These are phyloP conservation scores for Hypoxylon sp. DNA, from an alignment of 2,329 filamentous ascomycete species.

Conservation along the genomic window DNA sequence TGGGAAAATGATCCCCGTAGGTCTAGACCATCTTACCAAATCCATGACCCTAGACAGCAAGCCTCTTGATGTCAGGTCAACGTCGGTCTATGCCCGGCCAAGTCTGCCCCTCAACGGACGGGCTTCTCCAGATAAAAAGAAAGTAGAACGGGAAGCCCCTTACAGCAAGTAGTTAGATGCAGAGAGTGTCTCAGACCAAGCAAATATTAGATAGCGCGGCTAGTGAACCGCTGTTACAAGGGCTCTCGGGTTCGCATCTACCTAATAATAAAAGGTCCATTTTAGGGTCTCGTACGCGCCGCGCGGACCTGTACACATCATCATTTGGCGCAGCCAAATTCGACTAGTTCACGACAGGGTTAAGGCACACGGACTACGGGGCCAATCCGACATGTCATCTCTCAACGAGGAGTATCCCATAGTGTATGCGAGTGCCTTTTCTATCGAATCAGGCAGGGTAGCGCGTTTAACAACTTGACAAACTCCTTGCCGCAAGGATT, in stretches of 20 bases:
- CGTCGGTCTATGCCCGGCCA: slow-evolving; percentile 3
- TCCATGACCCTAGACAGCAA: slow-evolving; percentile 20
- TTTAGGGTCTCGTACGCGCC: slow-evolving; percentile 28
- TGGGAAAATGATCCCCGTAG: slow-evolving; percentile 33
- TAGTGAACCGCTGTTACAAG: slow-evolving; percentile 8
- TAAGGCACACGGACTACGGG: slow-evolving; percentile 12
- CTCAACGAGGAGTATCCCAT: slow-evolving; percentile 25
- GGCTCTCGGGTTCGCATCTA: slow-evolving; percentile 23
- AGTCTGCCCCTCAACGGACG: slow-evolving; percentile 10
- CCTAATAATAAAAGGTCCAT: slow-evolving; percentile 14
- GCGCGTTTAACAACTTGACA: slow-evolving; percentile 14
- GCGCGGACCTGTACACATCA: slow-evolving; percentile 32
- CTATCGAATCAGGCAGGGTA: neutral
- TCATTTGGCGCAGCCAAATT: slow-evolving; percentile 35
- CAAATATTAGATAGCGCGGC: slow-evolving; percentile 6
- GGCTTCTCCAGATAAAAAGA: slow-evolving; percentile 1
- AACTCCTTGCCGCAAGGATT: slow-evolving; percentile 28
- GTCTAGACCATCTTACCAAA: slow-evolving; percentile 32
- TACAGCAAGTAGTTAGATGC: slow-evolving; percentile 5
- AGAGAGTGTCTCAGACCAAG: slow-evolving; percentile 30
- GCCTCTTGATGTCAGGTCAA: slow-evolving; percentile 35
- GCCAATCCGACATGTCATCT: slow-evolving; percentile 40
- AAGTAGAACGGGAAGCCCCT: slow-evolving; percentile 11
- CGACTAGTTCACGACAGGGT: slow-evolving; percentile 23
- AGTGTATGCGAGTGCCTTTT: neutral